Evolutionary conservation across 192 early-diverging fungal species (phyloP).

Genomic region (Phycomyces blakesleeanus): DNA sequence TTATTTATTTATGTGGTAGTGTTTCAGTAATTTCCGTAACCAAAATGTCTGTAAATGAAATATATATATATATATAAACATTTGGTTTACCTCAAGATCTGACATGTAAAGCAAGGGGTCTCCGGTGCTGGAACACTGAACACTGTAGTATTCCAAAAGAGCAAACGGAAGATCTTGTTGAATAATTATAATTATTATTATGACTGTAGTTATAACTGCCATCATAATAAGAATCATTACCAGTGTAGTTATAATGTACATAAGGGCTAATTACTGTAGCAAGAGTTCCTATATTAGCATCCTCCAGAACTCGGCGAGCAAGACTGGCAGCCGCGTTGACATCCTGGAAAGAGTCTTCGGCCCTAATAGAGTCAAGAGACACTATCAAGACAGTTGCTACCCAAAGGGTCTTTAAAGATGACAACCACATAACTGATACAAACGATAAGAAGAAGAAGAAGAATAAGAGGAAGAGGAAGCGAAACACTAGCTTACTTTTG

Average conservation of each 20-base stretch:
- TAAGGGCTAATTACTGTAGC: background rate
- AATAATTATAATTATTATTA: background rate
- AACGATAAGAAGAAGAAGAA: too few relatives aligned
- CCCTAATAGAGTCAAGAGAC: background rate
- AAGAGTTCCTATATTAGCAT: background rate
- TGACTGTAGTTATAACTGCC: background rate
- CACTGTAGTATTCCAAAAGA: conserved; percentile 47
- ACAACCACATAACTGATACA: too few relatives aligned
- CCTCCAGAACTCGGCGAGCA: background rate
- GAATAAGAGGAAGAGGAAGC: too few relatives aligned
- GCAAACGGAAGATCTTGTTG: conserved; percentile 40
- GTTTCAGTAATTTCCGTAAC: too few relatives aligned
- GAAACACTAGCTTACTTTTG: too few relatives aligned
- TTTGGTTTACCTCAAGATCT: conserved; percentile 30
- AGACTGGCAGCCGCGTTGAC: background rate
- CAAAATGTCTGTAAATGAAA: too few relatives aligned
- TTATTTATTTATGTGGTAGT: too few relatives aligned
- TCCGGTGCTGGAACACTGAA: conserved; percentile 40
- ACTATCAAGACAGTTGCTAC: too few relatives aligned
- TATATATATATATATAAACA: background rate
- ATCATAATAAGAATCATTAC: background rate
- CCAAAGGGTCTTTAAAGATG: too few relatives aligned
- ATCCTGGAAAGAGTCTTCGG: background rate
- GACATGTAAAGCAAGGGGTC: conserved; percentile 43
- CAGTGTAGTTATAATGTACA: background rate